Percentiles rank a stretch among this genome's conserved stretches.
phyloP scores from a whole-genome alignment of 495 filamentous ascomycete genomes.

The Patellaria atrata region DNA sequence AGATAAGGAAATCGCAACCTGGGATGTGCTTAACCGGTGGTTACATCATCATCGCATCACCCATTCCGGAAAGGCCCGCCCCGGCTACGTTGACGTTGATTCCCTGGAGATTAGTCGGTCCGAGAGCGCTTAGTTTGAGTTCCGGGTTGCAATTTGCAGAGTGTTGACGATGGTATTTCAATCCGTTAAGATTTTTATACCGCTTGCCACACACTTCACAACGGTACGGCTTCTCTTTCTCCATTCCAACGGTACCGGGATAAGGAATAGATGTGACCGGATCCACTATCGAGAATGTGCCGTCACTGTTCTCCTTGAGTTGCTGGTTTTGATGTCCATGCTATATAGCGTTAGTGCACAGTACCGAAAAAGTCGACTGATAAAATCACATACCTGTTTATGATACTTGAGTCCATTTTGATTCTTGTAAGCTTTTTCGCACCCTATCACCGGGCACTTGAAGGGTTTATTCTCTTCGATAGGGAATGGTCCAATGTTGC shows the following conservation, averaged over 20 bases:
- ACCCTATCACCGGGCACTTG: slow-evolving; percentile 93
- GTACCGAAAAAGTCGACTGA: slow-evolving; percentile 1
- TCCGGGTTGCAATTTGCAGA: slow-evolving; percentile 29
- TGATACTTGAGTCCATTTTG: slow-evolving; percentile 93
- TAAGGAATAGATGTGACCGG: slow-evolving; percentile 88
- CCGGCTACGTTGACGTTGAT: slow-evolving; percentile 29
- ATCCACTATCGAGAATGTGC: slow-evolving; percentile 96
- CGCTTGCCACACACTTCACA: slow-evolving; percentile 95
- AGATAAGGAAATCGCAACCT: too few relatives aligned
- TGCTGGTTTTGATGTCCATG: slow-evolving; percentile 95
- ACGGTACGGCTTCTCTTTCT: slow-evolving; percentile 97
- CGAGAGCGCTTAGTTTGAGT: slow-evolving; percentile 19
- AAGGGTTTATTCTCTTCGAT: slow-evolving; percentile 78
- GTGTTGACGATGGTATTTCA: slow-evolving; percentile 31
- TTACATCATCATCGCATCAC: slow-evolving; percentile 17
- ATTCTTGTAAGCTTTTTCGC: slow-evolving; percentile 99
- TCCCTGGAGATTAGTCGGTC: slow-evolving; percentile 18
- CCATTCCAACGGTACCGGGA: slow-evolving; percentile 93
- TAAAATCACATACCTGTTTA: slow-evolving; percentile 45
- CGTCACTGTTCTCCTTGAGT: slow-evolving; percentile 86
- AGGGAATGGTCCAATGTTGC: slow-evolving; percentile 19
- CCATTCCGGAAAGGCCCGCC: slow-evolving; percentile 26
- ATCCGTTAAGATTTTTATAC: slow-evolving; percentile 89
- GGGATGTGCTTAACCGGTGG: too few relatives aligned
- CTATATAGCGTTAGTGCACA: slow-evolving; percentile 33